Evolutionary conservation across 2,329 filamentous ascomycete genomes (phyloP), one percentile per base, ranked within the genome.

Genomic region (Hypoxylon sp.): DNA sequence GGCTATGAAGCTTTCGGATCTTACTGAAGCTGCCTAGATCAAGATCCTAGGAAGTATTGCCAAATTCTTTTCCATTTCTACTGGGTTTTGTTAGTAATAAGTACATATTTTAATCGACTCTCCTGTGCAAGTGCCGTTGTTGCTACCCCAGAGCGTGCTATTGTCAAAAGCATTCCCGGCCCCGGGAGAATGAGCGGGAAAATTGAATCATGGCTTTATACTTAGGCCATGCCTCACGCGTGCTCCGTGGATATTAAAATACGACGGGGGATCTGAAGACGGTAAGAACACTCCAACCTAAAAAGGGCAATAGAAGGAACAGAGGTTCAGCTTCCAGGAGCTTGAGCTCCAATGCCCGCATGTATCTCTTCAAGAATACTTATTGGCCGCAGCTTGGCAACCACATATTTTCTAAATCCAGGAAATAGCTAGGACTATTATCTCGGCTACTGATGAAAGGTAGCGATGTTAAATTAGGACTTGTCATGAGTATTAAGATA

Each of bases 131-230:
- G 57, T 71, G 68, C 68, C 68, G 68, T 60, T 67, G 45, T n/a
- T 43, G 45, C 49, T 36, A 48, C 57, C 32, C 57, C 28, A 41
- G 32, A 13, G 41, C 32, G 48, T 49, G 30, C 41, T 46, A 55
- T 63, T 55, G 30, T 14, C 59, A 53, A 36, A 51, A 6, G 17
- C 59, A 67, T 50, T 68, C 60, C 62, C 68, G 68, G 68, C 50
- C 48, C 63, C 68, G 68, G 68, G 55, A 71, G 63, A 71, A 71
- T 69, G 32, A 58, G 46, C 68, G 65, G 68, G 65, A 68, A 63
- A 71, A 67, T 67, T 49, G 58, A 23, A 36, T 17, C 38, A 36
- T 49, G 60, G 21, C 57, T 60, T 62, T 48, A 25, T 53, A 53
- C 21, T 23, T 62, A 19, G 55, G 32, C 49, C 49, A 14, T 41